Evolutionary conservation across 495 filamentous ascomycete genomes (phyloP).

Genomic region (Astrothelium macrocarpum): DNA sequence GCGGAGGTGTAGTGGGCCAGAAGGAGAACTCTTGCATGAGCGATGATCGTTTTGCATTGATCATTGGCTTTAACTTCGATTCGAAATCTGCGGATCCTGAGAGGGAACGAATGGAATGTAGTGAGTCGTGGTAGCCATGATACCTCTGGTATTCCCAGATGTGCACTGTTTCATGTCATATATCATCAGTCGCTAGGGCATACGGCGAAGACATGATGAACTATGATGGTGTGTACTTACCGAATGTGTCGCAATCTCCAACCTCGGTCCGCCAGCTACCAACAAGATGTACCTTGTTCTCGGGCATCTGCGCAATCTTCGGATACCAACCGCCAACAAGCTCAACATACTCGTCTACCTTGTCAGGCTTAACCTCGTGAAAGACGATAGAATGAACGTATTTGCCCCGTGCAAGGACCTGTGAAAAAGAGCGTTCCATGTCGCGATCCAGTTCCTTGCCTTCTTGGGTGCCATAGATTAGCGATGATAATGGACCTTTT

Average conservation of each 20-base stretch:
- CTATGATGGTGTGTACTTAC: conserved; percentile 39
- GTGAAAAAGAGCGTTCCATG: conserved; percentile 88
- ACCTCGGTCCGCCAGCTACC: conserved; percentile 99
- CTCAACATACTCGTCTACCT: conserved; percentile 88
- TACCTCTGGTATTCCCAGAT: conserved; percentile 99
- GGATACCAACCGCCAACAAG: conserved; percentile 93
- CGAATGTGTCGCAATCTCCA: conserved; percentile 94
- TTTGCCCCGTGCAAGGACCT: conserved; percentile 89
- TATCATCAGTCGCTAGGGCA: conserved; percentile 5
- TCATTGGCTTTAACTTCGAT: conserved; percentile 64
- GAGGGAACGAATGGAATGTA: conserved; percentile 69
- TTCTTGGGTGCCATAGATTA: conserved; percentile 95
- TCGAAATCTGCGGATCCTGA: conserved; percentile 78
- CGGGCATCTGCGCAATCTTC: conserved; percentile 62
- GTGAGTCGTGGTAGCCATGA: conserved; percentile 85
- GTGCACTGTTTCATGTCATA: conserved; percentile 51
- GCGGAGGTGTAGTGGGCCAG: conserved; percentile 92
- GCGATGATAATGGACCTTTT: conserved; percentile 50
- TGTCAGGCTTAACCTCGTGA: conserved; percentile 91
- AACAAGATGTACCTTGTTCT: conserved; percentile 90
- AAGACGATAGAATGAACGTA: conserved; percentile 98
- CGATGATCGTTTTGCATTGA: conserved; percentile 73
- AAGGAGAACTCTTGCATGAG: conserved; percentile 99
- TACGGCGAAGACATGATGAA: not conserved
- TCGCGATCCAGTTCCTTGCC: conserved; percentile 85